Evolutionary conservation across 495 filamentous ascomycete genomes (phyloP), one percentile per base, ranked within the genome.

Genomic region (Usnea hakonensis): DNA sequence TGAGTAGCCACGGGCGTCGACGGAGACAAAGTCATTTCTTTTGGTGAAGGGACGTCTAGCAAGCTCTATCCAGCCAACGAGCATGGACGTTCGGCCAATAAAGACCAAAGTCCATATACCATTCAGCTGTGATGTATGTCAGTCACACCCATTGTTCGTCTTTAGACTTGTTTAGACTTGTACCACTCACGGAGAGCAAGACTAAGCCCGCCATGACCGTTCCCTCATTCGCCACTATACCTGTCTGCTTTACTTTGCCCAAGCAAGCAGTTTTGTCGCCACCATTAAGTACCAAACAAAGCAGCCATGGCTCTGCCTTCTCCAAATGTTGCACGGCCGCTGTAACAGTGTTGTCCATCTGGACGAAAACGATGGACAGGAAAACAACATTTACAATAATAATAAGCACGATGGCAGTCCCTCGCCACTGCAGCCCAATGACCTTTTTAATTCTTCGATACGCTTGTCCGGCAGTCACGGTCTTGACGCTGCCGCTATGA

Each of bases 381-480:
- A 95, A 92, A 65, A 97, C 84, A 52, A 96, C 89, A 71, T 97
- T 91, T 50, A 82, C 81, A 59, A 97, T 79, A 64, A 97, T 95
- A 67, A 96, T 84, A 37, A 92, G 76, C 26, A 96, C 90, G 46
- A 97, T 85, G 32, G 83, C 82, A 52, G 95, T 90, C 54, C 91
- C 91, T 63, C 95, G 81, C 94, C 94, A 98, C 73, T 98, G 94
- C 4, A 98, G 80, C 70, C 87, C 84, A n/a, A 97, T 79, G 50
- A 97, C 91, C 62, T 90, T 85, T 55, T 84, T 82, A 38, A 97
- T 82, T 54, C 95, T 85, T 60, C 87, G 84, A 67, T 95, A 96
- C 28, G 94, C 91, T 68, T 94, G 91, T 55, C 87, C 83, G 23
- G 95, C 90, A 9, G 90, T 91, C 64, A 91, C 82, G 38, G 90